phyloP scores from a whole-genome alignment of 345 rosid genomes.

The Camelina hispida region DNA sequence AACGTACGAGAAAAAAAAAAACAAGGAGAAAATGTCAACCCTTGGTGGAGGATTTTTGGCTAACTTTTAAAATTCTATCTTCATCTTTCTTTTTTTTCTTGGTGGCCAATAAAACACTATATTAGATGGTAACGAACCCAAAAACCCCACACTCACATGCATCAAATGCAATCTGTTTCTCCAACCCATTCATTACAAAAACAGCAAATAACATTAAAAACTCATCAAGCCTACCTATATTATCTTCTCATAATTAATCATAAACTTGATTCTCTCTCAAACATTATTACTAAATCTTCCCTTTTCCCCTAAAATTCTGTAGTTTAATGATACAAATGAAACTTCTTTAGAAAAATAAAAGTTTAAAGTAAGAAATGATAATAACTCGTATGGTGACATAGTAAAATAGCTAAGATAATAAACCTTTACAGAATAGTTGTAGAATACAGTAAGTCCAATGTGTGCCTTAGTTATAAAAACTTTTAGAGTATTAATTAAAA shows the following conservation, averaged over 20 bases:
- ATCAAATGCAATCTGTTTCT: conserved; percentile 32
- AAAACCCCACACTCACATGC: conserved; percentile 51
- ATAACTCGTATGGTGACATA: not conserved
- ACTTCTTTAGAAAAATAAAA: not conserved
- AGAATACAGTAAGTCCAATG: not conserved
- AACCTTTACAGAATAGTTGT: not conserved
- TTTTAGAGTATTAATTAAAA: not conserved
- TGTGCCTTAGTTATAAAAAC: not conserved
- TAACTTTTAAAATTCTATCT: conserved; percentile 15
- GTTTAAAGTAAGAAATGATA: not conserved
- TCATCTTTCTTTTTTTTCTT: not conserved
- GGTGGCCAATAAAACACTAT: conserved; percentile 32
- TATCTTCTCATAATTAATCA: conserved; percentile 23
- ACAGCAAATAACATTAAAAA: not conserved
- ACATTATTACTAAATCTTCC: not conserved
- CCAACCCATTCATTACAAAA: conserved; percentile 29
- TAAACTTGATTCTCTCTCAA: not conserved
- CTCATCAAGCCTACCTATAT: conserved; percentile 12
- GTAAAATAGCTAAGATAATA: not conserved
- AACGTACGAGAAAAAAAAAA: conserved; percentile 20
- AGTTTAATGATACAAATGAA: not conserved
- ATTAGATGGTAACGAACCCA: conserved; percentile 10
- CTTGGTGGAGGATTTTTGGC: conserved; percentile 32
- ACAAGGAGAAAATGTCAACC: conserved; percentile 41
- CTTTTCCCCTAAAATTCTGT: not conserved